A percentile compares a stretch with the other conserved stretches of the same genome.
These are phyloP conservation scores for Acacia acuminata DNA, from an alignment of 306 rosid genomes.

Conservation along the genomic window DNA sequence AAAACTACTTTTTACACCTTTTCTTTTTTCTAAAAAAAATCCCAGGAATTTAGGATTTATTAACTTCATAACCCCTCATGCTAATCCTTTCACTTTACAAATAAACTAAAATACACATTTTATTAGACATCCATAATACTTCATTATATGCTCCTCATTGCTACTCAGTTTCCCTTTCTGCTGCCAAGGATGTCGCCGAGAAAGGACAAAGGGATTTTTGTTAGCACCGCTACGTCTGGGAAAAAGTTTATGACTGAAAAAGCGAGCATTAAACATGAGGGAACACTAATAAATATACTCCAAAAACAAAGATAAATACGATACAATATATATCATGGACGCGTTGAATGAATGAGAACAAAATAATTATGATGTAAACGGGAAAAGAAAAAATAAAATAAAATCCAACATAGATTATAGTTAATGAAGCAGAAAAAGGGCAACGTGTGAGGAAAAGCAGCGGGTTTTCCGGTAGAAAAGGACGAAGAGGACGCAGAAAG, in stretches of 20 bases:
- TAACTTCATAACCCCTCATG: neutral
- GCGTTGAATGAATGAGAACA: neutral
- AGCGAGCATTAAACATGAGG: neutral
- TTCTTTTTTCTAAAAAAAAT: too few species aligned
- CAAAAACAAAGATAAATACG: neutral
- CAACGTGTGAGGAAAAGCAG: slow-evolving; percentile 69
- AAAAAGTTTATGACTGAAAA: neutral
- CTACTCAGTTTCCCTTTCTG: neutral
- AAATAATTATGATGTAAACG: neutral
- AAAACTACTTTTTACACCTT: too few species aligned
- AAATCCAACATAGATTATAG: slow-evolving; percentile 6
- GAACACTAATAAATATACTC: neutral
- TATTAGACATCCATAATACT: too few species aligned
- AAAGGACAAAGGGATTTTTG: neutral
- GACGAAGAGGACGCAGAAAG: slow-evolving; percentile 53
- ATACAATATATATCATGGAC: too few species aligned
- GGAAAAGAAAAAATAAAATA: neutral
- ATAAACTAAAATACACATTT: neutral
- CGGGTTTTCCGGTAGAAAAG: slow-evolving; percentile 92
- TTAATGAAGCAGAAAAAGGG: slow-evolving; percentile 36
- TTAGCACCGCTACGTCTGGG: neutral
- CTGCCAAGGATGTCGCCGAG: neutral
- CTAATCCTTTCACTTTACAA: neutral
- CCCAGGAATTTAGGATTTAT: too few species aligned
- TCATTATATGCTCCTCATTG: neutral